Evolutionary conservation across 352 stramenopile genomes (phyloP), one percentile per base, ranked within the genome.

Genomic region (Phytophthora chlamydospora): DNA sequence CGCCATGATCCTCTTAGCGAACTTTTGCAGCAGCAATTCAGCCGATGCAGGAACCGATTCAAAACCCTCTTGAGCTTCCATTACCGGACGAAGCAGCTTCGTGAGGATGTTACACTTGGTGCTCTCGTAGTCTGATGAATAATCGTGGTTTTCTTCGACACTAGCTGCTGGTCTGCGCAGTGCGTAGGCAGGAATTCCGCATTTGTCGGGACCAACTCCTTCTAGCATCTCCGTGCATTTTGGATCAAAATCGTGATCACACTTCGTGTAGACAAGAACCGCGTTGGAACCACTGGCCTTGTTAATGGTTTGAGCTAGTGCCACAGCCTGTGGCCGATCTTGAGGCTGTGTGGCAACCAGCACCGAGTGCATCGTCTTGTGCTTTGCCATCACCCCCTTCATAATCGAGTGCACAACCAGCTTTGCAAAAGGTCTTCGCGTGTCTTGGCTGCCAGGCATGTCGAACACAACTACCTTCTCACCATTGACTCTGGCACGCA

Each of bases 391-490:
- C n/a, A 60, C 16, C 59, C 59, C 56, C 41, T 57, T 44, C 10
- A 56, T 16, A 10, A 67, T 41, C 13, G 38, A 56, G 27, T 67
- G 31, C 17, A 48, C 36, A 0, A 67, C 36, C 5, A 67, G 51
- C 29, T 62, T 44, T 24, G 51, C 59, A 41, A 67, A 67, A 11
- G 58, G 58, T 9, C 58, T 48, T 35, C 58, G 41, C 11, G 58
- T 61, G 33, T 66, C 58, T 32, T 55, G 49, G 11, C 17, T 44
- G n/a, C 43, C 59, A 12, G 50, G 58, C 59, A 67, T 67, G 12
- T 62, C 59, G 19, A 61, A 51, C 2, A 67, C 19, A 0, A 52
- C 16, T 12, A 56, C 16, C 1, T 19, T 6, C 36, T 49, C 13
- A 3, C 34, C 48, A 6, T 44, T 17, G 29, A 60, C 24, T 10